Conservation (phyloP, 2,329 filamentous ascomycete species). For the Calonectria pauciramosa region DNA sequence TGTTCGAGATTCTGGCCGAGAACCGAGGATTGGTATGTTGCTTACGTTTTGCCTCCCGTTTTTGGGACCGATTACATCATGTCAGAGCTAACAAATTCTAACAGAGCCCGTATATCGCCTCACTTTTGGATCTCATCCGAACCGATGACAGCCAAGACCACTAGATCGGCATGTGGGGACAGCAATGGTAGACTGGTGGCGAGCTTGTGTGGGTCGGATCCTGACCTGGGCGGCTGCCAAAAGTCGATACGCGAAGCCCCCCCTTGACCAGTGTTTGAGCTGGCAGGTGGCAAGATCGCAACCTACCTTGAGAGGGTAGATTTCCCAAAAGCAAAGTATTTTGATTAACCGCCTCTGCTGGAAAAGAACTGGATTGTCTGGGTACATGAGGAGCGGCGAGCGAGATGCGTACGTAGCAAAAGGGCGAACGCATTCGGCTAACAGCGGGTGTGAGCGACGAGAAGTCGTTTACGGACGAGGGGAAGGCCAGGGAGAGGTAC, state of each 20-base stretch:
- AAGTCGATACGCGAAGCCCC: conserved; percentile 12
- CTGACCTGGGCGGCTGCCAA: conserved; percentile 17
- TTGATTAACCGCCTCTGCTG: conserved; percentile 14
- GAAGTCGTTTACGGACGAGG: conserved; percentile 24
- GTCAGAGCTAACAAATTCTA: conserved; percentile 32
- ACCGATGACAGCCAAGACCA: conserved; percentile 46
- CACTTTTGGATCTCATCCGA: conserved; percentile 55
- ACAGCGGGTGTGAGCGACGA: neutral
- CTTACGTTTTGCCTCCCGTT: neutral
- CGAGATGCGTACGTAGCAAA: conserved; percentile 31
- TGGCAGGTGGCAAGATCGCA: conserved; percentile 10
- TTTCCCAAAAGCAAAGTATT: conserved; percentile 19
- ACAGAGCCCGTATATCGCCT: conserved; percentile 58
- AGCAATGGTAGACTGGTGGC: conserved; percentile 21
- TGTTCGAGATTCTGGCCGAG: conserved; percentile 79
- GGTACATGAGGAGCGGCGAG: conserved; percentile 26
- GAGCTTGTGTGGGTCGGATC: conserved; percentile 25
- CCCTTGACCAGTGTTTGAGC: conserved; percentile 17
- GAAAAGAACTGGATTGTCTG: conserved; percentile 25
- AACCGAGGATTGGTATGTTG: conserved; percentile 71
- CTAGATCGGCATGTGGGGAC: conserved; percentile 29
- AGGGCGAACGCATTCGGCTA: conserved; percentile 11
- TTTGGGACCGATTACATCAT: conserved; percentile 9
- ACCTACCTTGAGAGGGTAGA: conserved; percentile 21
- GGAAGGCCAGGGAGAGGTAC: conserved; percentile 26